phyloP scores from a whole-genome alignment of 73 alveolate species.

The Loxodes magnus region DNA sequence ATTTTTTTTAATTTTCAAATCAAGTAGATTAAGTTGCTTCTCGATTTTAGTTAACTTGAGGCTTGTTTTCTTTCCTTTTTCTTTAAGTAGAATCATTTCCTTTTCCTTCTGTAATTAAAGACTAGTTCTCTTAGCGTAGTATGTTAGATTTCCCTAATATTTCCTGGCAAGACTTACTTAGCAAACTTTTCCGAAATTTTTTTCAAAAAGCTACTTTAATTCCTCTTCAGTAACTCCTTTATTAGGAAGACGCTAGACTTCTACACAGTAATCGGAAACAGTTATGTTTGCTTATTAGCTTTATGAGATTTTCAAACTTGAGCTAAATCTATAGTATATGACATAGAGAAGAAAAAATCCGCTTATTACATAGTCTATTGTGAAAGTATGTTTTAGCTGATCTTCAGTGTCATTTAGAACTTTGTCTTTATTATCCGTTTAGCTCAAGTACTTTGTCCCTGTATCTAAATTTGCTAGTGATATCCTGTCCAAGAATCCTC shows the following conservation, averaged over 20 bases:
- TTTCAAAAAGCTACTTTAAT: slow-evolving; percentile 13
- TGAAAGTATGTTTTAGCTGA: not conserved
- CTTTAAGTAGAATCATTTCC: not conserved
- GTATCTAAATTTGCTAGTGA: slow-evolving; percentile 12
- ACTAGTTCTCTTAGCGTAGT: slow-evolving; percentile 17
- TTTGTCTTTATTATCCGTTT: not conserved
- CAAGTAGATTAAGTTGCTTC: too few species aligned
- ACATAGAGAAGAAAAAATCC: not conserved
- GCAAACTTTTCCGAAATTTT: slow-evolving; percentile 13
- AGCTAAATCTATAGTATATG: not conserved
- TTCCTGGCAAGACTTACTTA: slow-evolving; percentile 28
- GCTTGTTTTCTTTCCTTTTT: not conserved
- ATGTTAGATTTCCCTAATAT: slow-evolving; percentile 12
- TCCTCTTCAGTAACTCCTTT: not conserved
- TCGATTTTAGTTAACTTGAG: not conserved
- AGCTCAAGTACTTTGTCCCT: not conserved
- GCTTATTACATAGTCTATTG: not conserved
- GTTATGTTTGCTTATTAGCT: not conserved
- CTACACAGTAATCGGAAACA: slow-evolving; percentile 10
- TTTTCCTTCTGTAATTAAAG: not conserved
- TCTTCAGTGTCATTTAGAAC: not conserved
- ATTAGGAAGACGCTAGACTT: slow-evolving; percentile 13
- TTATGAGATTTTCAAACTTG: not conserved
- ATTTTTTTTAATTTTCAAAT: not conserved
- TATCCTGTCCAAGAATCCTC: not conserved